Percentiles rank a stretch among this genome's conserved stretches.
phyloP scores from a whole-genome alignment of 495 filamentous ascomycete species.

The Talaromyces wortmannii region DNA sequence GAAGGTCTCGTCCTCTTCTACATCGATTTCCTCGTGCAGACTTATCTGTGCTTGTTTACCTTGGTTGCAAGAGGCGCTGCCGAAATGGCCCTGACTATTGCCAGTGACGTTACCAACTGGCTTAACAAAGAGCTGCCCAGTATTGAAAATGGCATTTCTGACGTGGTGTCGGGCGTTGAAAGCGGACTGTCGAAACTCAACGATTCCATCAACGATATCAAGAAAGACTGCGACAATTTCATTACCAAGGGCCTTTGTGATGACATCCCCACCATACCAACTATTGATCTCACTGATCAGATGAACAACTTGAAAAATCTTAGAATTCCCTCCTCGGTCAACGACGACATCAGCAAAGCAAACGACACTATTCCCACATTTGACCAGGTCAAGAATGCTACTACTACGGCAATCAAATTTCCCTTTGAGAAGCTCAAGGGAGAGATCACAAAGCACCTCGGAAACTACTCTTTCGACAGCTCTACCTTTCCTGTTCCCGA shows the following conservation, averaged over 20 bases:
- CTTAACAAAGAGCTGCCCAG: constrained; percentile 65
- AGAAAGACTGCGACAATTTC: constrained; percentile 3
- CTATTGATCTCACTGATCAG: constrained; percentile 49
- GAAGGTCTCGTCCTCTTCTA: constrained; percentile 85
- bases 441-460: constrained; percentile 58
- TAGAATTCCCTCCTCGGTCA: constrained; percentile 57
- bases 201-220: constrained; percentile 28
- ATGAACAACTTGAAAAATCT: constrained; percentile 62
- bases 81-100: constrained; percentile 57
- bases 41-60: constrained; percentile 80
- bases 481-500: constrained; percentile 69
- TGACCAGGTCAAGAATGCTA: constrained; percentile 70
- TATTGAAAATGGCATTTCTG: constrained; percentile 56
- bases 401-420: constrained; percentile 57
- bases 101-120: constrained; percentile 62
- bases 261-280: constrained; percentile 30
- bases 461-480: constrained; percentile 68
- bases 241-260: constrained; percentile 30
- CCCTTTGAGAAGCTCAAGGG: constrained; percentile 76
- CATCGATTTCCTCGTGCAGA: constrained; percentile 81
- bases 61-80: constrained; percentile 73
- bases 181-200: constrained; percentile 54
- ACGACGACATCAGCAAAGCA: constrained; percentile 56
- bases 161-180: constrained; percentile 48
- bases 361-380: constrained; percentile 79